These are phyloP conservation scores for Wickerhamiella nectarea DNA, from an alignment of 805 yeast species.

Conservation along the genomic window DNA sequence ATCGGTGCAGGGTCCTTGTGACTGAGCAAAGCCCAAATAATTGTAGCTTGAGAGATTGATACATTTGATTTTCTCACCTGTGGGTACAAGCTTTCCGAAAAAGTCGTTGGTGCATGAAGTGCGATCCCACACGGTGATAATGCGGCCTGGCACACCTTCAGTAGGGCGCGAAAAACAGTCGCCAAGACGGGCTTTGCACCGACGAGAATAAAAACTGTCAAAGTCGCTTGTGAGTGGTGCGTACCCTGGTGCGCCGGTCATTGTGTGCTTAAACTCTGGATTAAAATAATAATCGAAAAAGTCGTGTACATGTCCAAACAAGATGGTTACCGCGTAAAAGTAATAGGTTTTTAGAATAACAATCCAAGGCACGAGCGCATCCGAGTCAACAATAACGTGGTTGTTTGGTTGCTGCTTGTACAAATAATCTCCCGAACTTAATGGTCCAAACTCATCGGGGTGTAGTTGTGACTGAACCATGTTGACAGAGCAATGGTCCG, in stretches of 20 bases:
- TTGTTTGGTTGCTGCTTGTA: constrained; percentile 41
- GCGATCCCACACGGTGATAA: constrained; percentile 68
- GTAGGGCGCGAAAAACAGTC: constrained; percentile 94
- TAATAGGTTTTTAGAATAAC: constrained; percentile 72
- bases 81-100: constrained; percentile 51
- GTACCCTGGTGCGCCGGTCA: constrained; percentile 69
- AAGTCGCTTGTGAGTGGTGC: constrained; percentile 94
- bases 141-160: constrained; percentile 96
- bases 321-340: constrained; percentile 67
- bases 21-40: constrained; percentile 96
- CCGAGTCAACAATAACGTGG: constrained; percentile 35
- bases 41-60: constrained; percentile 83
- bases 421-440: constrained; percentile 51
- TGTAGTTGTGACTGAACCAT: background rate
- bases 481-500: too few relatives aligned
- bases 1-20: constrained; percentile 82
- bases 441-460: constrained; percentile 52
- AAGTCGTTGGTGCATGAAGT: constrained; percentile 33
- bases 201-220: constrained; percentile 84
- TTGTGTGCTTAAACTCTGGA: constrained; percentile 48
- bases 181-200: constrained; percentile 79
- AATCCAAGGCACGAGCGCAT: constrained; percentile 80
- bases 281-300: constrained; percentile 66
- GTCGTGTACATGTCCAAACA: constrained; percentile 84
- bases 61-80: constrained; percentile 69